Conservation (phyloP, 768 basidiomycete species). For the Mycena rosella region DNA sequence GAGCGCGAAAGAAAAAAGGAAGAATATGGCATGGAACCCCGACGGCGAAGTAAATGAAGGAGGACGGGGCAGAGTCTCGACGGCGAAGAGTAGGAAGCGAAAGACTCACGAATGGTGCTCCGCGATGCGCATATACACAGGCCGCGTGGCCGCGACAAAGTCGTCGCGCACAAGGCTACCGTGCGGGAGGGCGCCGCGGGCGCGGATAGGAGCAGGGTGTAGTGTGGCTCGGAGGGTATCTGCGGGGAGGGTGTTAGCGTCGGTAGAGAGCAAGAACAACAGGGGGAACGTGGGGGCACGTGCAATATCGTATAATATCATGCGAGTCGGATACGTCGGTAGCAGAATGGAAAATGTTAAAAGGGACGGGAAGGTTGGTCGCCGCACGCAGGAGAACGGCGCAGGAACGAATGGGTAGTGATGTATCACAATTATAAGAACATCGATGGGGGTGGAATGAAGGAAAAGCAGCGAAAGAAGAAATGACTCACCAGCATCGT, state of each 20-base stretch:
- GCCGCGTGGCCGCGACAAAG: constrained; percentile 48
- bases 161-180: constrained; percentile 37
- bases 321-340: too few relatives aligned
- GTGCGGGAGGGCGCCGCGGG: constrained; percentile 34
- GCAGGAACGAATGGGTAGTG: not conserved
- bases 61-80: not conserved
- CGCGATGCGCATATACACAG: constrained; percentile 59
- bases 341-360: too few relatives aligned
- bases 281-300: constrained; percentile 17
- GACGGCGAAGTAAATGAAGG: not conserved
- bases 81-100: not conserved
- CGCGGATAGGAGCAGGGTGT: constrained; percentile 40
- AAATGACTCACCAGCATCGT: constrained; percentile 50
- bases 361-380: too few relatives aligned
- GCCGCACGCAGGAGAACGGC: not conserved
- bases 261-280: not conserved
- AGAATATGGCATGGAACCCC: too few relatives aligned
- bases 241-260: constrained; percentile 25
- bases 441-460: too few relatives aligned
- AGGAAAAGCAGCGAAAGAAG: too few relatives aligned
- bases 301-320: too few relatives aligned
- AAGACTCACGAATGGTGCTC: constrained; percentile 48
- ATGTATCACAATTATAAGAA: too few relatives aligned
- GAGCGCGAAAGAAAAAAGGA: too few relatives aligned
- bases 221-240: constrained; percentile 47